Conservation (phyloP, 2,329 filamentous ascomycete genomes). For the Colletotrichum aenigma region DNA sequence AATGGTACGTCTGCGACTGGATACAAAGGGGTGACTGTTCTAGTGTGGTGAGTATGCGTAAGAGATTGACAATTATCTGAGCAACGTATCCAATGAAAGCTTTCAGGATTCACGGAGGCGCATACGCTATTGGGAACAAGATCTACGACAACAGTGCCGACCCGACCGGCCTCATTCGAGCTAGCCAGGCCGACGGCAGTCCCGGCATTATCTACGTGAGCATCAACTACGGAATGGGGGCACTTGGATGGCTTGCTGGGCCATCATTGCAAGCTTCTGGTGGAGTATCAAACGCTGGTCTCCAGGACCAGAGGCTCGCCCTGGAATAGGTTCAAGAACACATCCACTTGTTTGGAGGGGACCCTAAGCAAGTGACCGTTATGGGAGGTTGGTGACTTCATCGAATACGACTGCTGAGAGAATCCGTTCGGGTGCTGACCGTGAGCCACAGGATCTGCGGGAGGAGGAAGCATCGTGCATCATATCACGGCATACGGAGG, state of each 20-base stretch:
- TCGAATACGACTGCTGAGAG: not conserved
- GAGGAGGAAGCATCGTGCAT: slow-evolving; percentile 19
- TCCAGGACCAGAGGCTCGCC: slow-evolving; percentile 44
- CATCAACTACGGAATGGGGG: slow-evolving; percentile 45
- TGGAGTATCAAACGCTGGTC: slow-evolving; percentile 38
- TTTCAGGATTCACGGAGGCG: slow-evolving; percentile 41
- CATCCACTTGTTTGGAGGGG: slow-evolving; percentile 48
- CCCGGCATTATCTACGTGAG: slow-evolving; percentile 44
- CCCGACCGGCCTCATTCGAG: not conserved
- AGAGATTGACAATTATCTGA: not conserved
- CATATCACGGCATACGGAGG: slow-evolving; percentile 20
- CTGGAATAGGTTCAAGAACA: slow-evolving; percentile 51
- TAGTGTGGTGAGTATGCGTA: not conserved
- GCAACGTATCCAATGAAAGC: not conserved
- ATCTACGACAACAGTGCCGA: slow-evolving; percentile 37
- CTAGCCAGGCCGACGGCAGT: slow-evolving; percentile 24
- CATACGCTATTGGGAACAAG: slow-evolving; percentile 35
- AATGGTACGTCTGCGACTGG: not conserved
- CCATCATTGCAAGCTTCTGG: slow-evolving; percentile 34
- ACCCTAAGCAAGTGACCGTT: slow-evolving; percentile 44
- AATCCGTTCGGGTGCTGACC: not conserved
- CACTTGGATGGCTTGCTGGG: slow-evolving; percentile 49
- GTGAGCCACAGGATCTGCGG: slow-evolving; percentile 34
- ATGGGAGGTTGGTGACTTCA: slow-evolving; percentile 33
- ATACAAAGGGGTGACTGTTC: slow-evolving; percentile 25